phyloP scores from a whole-genome alignment of 1,284 basidiomycete genomes.

The Tranzscheliella williamsii region DNA sequence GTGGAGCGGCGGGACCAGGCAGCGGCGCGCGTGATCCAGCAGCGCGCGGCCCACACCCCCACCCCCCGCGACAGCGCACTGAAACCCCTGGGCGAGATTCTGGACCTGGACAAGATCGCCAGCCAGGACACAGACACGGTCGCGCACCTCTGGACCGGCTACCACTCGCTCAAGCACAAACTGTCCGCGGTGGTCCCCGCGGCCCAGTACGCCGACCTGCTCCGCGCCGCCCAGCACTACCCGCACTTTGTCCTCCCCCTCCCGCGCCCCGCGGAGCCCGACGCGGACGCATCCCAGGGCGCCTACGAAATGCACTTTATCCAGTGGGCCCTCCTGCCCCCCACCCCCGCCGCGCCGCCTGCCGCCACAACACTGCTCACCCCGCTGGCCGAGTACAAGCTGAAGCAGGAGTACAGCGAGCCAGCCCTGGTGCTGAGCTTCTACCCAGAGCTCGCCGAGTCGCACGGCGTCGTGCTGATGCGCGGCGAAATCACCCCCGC shows the following conservation, averaged over 20 bases:
- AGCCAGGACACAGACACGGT: constrained; percentile 39
- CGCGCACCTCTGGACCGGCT: constrained; percentile 56
- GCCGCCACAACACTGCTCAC: constrained; percentile 73
- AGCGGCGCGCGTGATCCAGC: too few species aligned
- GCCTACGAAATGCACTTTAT: constrained; percentile 58
- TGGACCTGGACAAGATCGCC: constrained; percentile 50
- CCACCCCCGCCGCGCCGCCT: constrained; percentile 7
- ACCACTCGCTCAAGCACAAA: constrained; percentile 58
- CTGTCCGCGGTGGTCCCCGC: constrained; percentile 55
- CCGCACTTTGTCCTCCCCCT: constrained; percentile 59
- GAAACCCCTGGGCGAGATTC: constrained; percentile 47
- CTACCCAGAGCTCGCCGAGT: constrained; percentile 82
- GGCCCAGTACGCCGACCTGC: constrained; percentile 43
- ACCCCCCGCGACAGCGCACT: constrained; percentile 35
- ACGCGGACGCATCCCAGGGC: constrained; percentile 9
- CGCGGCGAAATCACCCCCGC: constrained; percentile 84
- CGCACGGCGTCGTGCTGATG: constrained; percentile 82
- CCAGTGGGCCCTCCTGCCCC: constrained; percentile 53
- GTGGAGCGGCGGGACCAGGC: too few species aligned
- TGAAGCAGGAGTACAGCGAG: constrained; percentile 81
- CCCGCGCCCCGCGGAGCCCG: constrained; percentile 24
- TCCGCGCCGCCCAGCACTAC: constrained; percentile 38
- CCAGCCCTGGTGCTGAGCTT: constrained; percentile 87
- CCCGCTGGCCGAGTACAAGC: constrained; percentile 90
- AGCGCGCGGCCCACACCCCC: too few species aligned